Conservation (phyloP, 179 eudicot genomes). For the Actinidia chinensis region DNA sequence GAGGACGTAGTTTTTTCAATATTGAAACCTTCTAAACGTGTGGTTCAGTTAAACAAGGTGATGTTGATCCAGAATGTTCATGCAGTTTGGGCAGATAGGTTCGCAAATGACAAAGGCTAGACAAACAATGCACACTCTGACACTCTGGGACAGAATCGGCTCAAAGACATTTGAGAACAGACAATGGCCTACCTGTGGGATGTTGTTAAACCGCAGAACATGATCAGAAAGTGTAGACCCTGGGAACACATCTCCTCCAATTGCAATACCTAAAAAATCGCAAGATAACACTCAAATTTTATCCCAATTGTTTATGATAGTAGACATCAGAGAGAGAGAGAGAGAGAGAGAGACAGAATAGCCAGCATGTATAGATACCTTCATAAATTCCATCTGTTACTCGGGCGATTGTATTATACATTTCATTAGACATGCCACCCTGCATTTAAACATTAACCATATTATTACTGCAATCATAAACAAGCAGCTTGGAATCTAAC, state of each 20-base stretch:
- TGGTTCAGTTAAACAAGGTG: not conserved
- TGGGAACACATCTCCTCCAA: slow-evolving; percentile 99
- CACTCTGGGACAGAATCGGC: not conserved
- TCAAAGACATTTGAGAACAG: not conserved
- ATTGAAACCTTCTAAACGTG: not conserved
- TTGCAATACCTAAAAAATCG: slow-evolving; percentile 69
- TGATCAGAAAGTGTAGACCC: slow-evolving; percentile 99
- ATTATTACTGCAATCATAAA: slow-evolving; percentile 5
- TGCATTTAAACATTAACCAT: slow-evolving; percentile 30
- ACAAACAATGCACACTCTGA: not conserved
- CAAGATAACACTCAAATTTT: not conserved
- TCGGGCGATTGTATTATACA: slow-evolving; percentile 91
- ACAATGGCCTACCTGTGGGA: slow-evolving; percentile 70
- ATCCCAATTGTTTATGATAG: slow-evolving; percentile 3
- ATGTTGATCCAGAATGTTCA: not conserved
- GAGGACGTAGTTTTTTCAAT: not conserved
- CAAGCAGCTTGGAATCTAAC: not conserved
- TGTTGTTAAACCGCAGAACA: slow-evolving; percentile 92
- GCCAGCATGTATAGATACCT: slow-evolving; percentile 43
- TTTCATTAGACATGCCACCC: slow-evolving; percentile 99
- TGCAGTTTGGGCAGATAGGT: slow-evolving; percentile 2
- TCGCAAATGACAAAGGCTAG: not conserved
- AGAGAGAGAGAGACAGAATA: slow-evolving; percentile 11
- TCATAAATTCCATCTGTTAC: slow-evolving; percentile 96
- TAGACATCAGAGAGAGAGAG: not conserved